Evolutionary conservation across 768 basidiomycete species (phyloP).

Genomic region (Leccinum pellstonianum): DNA sequence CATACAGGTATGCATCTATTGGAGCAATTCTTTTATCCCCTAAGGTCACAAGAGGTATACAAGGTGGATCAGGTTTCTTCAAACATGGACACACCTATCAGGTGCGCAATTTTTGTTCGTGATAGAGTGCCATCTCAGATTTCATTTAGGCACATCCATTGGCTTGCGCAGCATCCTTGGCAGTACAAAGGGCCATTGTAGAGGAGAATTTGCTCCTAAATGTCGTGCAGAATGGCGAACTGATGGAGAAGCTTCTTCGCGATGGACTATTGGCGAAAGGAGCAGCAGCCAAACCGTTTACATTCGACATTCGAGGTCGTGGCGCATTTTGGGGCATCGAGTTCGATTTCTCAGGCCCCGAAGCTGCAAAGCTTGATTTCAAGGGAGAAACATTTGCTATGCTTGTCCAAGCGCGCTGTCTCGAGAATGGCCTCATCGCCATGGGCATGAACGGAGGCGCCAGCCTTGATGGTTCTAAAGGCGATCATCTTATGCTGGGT

Average conservation of each 20-base stretch:
- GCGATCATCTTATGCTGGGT: constrained; percentile 70
- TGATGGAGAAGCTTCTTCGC: constrained; percentile 56
- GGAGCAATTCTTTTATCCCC: constrained; percentile 79
- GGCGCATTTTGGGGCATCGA: constrained; percentile 86
- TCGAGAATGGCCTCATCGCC: constrained; percentile 64
- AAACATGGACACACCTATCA: constrained; percentile 89
- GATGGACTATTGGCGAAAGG: constrained; percentile 54
- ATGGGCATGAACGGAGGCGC: constrained; percentile 77
- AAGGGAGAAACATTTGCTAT: constrained; percentile 59
- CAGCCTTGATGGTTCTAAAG: constrained; percentile 65
- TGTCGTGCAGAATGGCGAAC: constrained; percentile 55
- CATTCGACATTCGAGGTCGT: constrained; percentile 79
- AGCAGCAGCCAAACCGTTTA: constrained; percentile 59
- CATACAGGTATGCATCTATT: constrained; percentile 69
- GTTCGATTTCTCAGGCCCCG: constrained; percentile 60
- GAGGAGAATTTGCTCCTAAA: constrained; percentile 71
- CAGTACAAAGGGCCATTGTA: constrained; percentile 72
- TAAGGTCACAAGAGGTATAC: constrained; percentile 67
- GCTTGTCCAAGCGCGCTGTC: constrained; percentile 64
- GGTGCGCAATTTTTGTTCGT: constrained; percentile 33
- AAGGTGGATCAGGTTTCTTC: constrained; percentile 65
- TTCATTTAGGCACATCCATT: constrained; percentile 62
- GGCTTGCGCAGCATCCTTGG: constrained; percentile 75
- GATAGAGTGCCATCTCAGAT: constrained; percentile 1
- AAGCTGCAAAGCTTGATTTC: constrained; percentile 47